Evolutionary conservation across 805 yeast genomes (phyloP).

Genomic region (Henningerozyma blattae): DNA sequence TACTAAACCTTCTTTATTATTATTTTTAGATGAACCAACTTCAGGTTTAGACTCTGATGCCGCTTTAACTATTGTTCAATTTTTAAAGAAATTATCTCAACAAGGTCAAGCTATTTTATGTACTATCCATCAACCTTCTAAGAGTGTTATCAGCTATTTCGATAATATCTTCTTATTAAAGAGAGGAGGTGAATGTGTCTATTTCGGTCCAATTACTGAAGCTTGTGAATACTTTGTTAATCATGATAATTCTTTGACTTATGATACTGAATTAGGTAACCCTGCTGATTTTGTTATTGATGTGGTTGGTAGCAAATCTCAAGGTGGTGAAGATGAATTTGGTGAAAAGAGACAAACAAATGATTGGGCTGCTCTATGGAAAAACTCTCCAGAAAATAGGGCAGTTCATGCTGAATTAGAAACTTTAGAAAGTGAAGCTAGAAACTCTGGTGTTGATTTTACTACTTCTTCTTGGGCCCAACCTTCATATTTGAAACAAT

Average conservation of each 20-base stretch:
- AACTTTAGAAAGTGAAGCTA: conserved; percentile 11
- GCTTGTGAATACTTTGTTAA: conserved; percentile 40
- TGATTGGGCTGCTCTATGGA: conserved; percentile 17
- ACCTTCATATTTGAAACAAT: conserved; percentile 36
- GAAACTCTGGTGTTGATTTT: conserved; percentile 9
- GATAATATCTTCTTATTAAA: conserved; percentile 50
- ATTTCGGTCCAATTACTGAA: conserved; percentile 62
- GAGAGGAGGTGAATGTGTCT: conserved; percentile 60
- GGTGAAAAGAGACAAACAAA: conserved; percentile 2
- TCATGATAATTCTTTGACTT: conserved; percentile 46
- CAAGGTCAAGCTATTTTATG: conserved; percentile 61
- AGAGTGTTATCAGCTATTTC: conserved; percentile 44
- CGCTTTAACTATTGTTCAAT: conserved; percentile 36
- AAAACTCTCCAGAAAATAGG: conserved; percentile 7
- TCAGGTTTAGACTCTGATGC: conserved; percentile 50
- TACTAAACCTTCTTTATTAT: conserved; percentile 45
- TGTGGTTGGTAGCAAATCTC: conserved; percentile 51
- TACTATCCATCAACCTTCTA: conserved; percentile 62
- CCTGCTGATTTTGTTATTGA: conserved; percentile 72
- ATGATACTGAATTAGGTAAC: conserved; percentile 37
- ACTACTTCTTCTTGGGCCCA: conserved; percentile 10
- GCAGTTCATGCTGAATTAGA: conserved; percentile 2
- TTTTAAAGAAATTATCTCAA: conserved; percentile 44
- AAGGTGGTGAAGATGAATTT: conserved; percentile 12
- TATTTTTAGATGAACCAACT: conserved; percentile 54